Evolutionary conservation across 2,329 filamentous ascomycete species (phyloP), one percentile per base, ranked within the genome.

Genomic region (Colletotrichum godetiae): DNA sequence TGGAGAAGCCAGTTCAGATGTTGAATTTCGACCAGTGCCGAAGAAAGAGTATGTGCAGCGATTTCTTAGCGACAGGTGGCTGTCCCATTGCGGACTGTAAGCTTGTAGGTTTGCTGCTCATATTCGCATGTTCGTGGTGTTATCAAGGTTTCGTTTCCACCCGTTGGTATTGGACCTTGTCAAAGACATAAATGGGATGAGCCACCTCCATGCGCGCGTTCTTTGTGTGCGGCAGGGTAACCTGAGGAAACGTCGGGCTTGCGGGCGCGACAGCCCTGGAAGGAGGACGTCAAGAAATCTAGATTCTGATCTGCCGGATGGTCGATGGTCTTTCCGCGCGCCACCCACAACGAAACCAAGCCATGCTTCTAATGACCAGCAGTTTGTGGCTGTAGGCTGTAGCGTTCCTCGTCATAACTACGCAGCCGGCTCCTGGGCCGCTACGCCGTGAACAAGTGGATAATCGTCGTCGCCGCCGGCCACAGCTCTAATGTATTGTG

Each of bases 201-300:
- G 70, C 67, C 60, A 49, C 67, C 35, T 65, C 56, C 53, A 73
- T 70, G 46, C 60, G 70, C 70, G 49, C 13, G 70, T 57, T 73
- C 70, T 70, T 65, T 70, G 67, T 73, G 46, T 56, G 67, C 60
- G 33, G 70, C 49, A 55, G 59, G 31, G 60, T 49, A 60, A 35
- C 42, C 35, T 49, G 52, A 49, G 64, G 33, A 31, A 46, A 42
- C 52, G 37, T 42, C 58, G 27, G 69, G 35, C 35, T 37, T 62
- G 64, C n/a, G 29, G 22, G 27, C 24, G 56, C 35, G 53, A 42
- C 52, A 68, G 65, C 22, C 55, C 15, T 8, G 13, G 67, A 31
- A 58, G 24, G 13, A 68, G n/a, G 19, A 11, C 19, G 22, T 68
- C 69, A 31, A 53, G 64, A 72, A 37, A 61, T 63, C 65, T 63